phyloP scores from a whole-genome alignment of 352 stramenopile genomes.

The Elongisporangium undulatum region DNA sequence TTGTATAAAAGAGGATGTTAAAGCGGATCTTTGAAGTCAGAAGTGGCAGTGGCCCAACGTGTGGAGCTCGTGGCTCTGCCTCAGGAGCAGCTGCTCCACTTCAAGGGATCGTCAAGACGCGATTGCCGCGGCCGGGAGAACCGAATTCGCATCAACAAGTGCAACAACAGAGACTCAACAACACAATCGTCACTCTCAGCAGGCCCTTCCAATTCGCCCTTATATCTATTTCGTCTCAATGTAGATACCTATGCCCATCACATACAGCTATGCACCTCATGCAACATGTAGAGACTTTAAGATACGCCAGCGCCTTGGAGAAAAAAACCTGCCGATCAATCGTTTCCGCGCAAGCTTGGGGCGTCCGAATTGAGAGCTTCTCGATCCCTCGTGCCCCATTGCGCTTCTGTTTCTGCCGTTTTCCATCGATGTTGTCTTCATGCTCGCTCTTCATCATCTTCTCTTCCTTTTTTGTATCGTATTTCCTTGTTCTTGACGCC shows the following conservation, averaged over 20 bases:
- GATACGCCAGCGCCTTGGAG: background rate
- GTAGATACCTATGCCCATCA: background rate
- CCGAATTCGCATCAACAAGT: background rate
- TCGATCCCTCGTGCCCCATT: background rate
- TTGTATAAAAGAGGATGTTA: background rate
- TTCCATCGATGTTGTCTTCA: constrained; percentile 5
- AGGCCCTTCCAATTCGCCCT: background rate
- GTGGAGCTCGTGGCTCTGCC: background rate
- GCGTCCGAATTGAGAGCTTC: background rate
- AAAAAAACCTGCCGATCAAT: background rate
- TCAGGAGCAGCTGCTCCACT: background rate
- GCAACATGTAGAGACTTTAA: background rate
- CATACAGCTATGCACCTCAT: background rate
- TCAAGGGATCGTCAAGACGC: background rate
- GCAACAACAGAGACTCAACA: background rate
- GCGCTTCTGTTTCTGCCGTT: background rate
- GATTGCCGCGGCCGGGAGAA: background rate
- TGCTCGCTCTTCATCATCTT: constrained; percentile 8
- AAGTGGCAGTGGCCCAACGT: background rate
- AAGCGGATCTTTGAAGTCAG: background rate
- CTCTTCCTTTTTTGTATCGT: constrained; percentile 5
- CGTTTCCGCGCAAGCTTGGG: background rate
- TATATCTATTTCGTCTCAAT: background rate
- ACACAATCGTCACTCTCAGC: background rate
- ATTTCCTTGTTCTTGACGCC: constrained; percentile 3